Evolutionary conservation across 352 stramenopile genomes (phyloP), one percentile per base, ranked within the genome.

Genomic region (Phytophthora vignae): DNA sequence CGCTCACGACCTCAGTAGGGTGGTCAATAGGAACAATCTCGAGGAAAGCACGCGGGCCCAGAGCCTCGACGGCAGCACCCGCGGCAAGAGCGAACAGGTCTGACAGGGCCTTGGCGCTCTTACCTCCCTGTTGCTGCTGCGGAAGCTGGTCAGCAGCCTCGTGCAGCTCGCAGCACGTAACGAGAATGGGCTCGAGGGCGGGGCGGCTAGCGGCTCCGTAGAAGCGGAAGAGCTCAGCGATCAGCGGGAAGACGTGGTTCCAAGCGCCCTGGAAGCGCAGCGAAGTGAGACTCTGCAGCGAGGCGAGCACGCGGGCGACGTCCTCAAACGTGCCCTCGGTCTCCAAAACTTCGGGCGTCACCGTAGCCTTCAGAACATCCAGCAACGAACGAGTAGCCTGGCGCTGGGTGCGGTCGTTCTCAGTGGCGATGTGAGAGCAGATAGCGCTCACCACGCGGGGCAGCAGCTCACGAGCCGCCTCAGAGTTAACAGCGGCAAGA

Each of bases 261-360:
- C 90, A 96, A 19, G 88, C 90, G 17, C 74, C 63, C 71, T 95
- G 90, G 77, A 94, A 96, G 44, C 88, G 88, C 60, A 96, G 77
- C 56, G 87, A 94, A 52, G 94, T 88, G 8, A 96, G 79, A 65
- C 85, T 93, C 70, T 94, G 77, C 22, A 96, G 73, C 48, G 90
- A 96, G 21, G 85, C 79, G 27, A 96, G 69, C 38, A 95, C 79
- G 42, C 90, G 88, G 31, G 77, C 71, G 3, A 94, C 69, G 61
- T 92, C 83, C 36, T 87, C 88, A 49, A 82, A 83, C 17, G 84
- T 85, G 54, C 73, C 73, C 65, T 94, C 79, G 29, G 76, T 82
- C 53, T 85, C 82, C 2, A 93, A 68, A 46, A 89, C 64, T 8
- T 84, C 74, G 5, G 79, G 71, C 2, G 83, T 79, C 55, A 94